A percentile compares a stretch with the other conserved stretches of the same genome.
Evolutionary conservation across 176 grass and related monocot genomes (phyloP).

Genomic region (Tillandsia leiboldiana): DNA sequence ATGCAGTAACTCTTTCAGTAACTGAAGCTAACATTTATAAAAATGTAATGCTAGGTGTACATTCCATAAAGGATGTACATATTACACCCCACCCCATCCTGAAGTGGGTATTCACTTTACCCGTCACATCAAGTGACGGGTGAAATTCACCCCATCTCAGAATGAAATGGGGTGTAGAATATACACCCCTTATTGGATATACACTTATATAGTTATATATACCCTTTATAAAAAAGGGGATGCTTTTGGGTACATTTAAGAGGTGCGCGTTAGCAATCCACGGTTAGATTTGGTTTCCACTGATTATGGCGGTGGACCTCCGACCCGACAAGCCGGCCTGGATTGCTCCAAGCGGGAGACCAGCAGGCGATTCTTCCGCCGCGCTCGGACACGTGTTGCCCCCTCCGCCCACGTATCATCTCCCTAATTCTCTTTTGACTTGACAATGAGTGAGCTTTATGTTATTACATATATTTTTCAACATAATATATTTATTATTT

Average conservation of each 20-base stretch:
- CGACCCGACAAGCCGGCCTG: constrained; percentile 36
- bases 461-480: background rate
- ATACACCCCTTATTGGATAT: no score
- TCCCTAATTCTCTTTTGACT: background rate
- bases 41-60: no score
- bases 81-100: no score
- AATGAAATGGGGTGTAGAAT: no score
- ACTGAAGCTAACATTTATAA: background rate
- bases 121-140: no score
- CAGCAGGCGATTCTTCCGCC: background rate
- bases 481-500: background rate
- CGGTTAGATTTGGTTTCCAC: constrained; percentile 10
- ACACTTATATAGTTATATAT: no score
- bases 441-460: background rate
- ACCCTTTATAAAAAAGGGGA: no score
- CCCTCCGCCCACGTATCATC: background rate
- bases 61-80: no score
- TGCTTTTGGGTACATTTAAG: background rate
- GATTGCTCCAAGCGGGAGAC: constrained; percentile 13
- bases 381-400: background rate
- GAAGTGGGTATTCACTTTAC: no score
- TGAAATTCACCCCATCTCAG: no score
- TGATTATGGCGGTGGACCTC: constrained; percentile 54
- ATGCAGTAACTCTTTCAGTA: no score
- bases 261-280: background rate